A percentile compares a stretch with the other conserved stretches of the same genome.
Evolutionary conservation across 768 basidiomycete genomes (phyloP).

Genomic region (Plicaturopsis crispa): DNA sequence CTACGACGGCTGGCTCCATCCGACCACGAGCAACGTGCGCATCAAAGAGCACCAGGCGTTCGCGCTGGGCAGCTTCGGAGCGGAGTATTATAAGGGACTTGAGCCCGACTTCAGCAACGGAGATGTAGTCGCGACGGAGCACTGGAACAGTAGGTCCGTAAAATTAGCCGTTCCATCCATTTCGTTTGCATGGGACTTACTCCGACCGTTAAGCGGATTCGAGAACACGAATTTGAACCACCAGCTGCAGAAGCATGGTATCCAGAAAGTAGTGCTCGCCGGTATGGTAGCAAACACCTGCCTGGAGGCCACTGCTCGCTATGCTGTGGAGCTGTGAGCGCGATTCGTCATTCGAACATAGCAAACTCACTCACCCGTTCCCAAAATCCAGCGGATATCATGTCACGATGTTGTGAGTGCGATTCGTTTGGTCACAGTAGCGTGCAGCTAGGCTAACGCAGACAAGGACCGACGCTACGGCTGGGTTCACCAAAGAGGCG

Average conservation of each 20-base stretch:
- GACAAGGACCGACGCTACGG: slow-evolving; percentile 4
- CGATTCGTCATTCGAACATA: not conserved
- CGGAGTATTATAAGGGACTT: slow-evolving; percentile 2
- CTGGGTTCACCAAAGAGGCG: slow-evolving; percentile 3
- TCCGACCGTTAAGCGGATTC: slow-evolving; percentile 1
- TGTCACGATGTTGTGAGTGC: slow-evolving; percentile 3
- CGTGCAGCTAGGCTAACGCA: too few species aligned
- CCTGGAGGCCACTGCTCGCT: slow-evolving; percentile 3
- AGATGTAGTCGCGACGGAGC: slow-evolving; percentile 5
- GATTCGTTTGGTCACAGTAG: too few species aligned
- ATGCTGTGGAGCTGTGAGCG: slow-evolving; percentile 3
- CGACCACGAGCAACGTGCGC: too few species aligned
- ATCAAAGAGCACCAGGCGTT: too few species aligned
- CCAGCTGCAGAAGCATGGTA: slow-evolving; percentile 6
- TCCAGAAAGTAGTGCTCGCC: slow-evolving; percentile 1
- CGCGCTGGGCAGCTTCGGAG: slow-evolving; percentile 4
- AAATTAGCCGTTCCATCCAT: too few species aligned
- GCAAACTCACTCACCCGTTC: too few species aligned
- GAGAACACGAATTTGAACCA: slow-evolving; percentile 4
- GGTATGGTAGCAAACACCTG: slow-evolving; percentile 5
- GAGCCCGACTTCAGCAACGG: slow-evolving; percentile 2
- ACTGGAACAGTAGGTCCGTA: slow-evolving; percentile 4
- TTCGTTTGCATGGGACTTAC: too few species aligned
- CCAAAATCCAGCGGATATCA: slow-evolving; percentile 3
- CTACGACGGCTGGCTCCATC: too few species aligned